Percentiles rank a stretch among this genome's conserved stretches.
phyloP scores from a whole-genome alignment of 805 yeast genomes.

The Candida gorgasii region DNA sequence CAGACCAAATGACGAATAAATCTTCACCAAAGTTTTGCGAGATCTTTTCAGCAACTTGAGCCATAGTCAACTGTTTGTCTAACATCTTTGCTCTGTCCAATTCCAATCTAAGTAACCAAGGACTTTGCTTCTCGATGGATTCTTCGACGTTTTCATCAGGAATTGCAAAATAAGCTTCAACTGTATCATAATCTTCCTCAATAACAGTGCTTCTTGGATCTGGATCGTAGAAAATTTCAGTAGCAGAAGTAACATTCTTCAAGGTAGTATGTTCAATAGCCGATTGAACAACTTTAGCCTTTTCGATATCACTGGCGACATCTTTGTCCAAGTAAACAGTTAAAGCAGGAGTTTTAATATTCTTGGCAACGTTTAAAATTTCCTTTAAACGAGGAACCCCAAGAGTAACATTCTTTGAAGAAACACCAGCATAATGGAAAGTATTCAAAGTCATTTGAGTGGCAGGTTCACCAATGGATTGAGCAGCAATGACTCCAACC shows the following conservation, averaged over 20 bases:
- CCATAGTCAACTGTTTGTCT: slow-evolving; percentile 96
- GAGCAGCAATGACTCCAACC: slow-evolving; percentile 98
- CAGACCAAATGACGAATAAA: slow-evolving; percentile 97
- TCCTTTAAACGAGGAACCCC: slow-evolving; percentile 99
- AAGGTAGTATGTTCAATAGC: slow-evolving; percentile 96
- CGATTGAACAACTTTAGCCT: slow-evolving; percentile 92
- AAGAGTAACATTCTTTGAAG: slow-evolving; percentile 91
- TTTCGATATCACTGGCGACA: slow-evolving; percentile 84
- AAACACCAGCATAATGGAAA: slow-evolving; percentile 98
- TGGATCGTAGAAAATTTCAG: slow-evolving; percentile 97
- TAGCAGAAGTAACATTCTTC: slow-evolving; percentile 93
- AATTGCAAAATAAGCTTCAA: slow-evolving; percentile 94
- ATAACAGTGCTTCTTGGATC: slow-evolving; percentile 97
- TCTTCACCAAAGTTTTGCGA: slow-evolving; percentile 92
- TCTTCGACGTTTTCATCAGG: slow-evolving; percentile 98
- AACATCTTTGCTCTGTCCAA: slow-evolving; percentile 98
- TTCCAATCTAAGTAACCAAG: slow-evolving; percentile 96
- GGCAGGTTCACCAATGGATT: slow-evolving; percentile 97
- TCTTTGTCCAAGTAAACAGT: slow-evolving; percentile 88
- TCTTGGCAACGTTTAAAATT: slow-evolving; percentile 96
- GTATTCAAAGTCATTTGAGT: slow-evolving; percentile 97
- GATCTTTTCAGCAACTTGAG: slow-evolving; percentile 95
- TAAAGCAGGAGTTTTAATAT: slow-evolving; percentile 98
- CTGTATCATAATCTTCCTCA: slow-evolving; percentile 95
- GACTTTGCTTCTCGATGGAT: slow-evolving; percentile 90